A percentile compares a stretch with the other conserved stretches of the same genome.
phyloP scores from a whole-genome alignment of 768 basidiomycete species.

The Tubosaeta sp. region DNA sequence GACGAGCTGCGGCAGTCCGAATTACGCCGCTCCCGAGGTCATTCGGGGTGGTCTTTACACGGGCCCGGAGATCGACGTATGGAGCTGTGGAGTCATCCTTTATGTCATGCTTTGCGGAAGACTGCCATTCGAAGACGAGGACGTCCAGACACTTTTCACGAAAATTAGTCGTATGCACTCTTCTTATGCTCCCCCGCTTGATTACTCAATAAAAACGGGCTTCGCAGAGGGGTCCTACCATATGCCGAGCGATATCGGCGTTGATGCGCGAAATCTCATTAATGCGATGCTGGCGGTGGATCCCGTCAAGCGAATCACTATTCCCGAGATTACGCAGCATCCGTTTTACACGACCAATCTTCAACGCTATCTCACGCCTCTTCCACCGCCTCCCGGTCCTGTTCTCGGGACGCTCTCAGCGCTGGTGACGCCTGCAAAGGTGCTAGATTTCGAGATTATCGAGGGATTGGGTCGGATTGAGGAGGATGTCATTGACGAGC shows the following conservation, averaged over 20 bases:
- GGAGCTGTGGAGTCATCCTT: slow-evolving; percentile 98
- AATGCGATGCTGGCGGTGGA: slow-evolving; percentile 89
- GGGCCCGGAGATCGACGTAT: slow-evolving; percentile 97
- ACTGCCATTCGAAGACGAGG: slow-evolving; percentile 96
- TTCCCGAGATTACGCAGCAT: slow-evolving; percentile 85
- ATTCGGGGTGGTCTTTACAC: slow-evolving; percentile 94
- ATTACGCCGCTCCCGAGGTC: slow-evolving; percentile 98
- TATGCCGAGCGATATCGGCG: slow-evolving; percentile 75
- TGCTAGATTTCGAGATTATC: slow-evolving; percentile 78
- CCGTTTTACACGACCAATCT: slow-evolving; percentile 88
- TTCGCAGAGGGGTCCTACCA: slow-evolving; percentile 77
- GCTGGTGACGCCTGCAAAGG: slow-evolving; percentile 64
- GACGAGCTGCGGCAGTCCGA: slow-evolving; percentile 96
- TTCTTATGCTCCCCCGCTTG: neutral
- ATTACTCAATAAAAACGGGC: neutral
- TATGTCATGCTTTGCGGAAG: slow-evolving; percentile 97
- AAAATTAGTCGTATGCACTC: slow-evolving; percentile 79
- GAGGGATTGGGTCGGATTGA: slow-evolving; percentile 91
- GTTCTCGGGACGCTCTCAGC: slow-evolving; percentile 71
- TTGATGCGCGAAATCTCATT: slow-evolving; percentile 76
- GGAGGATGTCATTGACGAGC: slow-evolving; percentile 83
- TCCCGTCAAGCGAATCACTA: slow-evolving; percentile 91
- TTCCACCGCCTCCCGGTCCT: slow-evolving; percentile 74
- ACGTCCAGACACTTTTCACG: slow-evolving; percentile 87
- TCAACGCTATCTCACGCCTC: slow-evolving; percentile 78